Percentiles rank a stretch among this genome's conserved stretches.
Conservation (phyloP, 75 land plant genomes). For the Picea glauca region DNA sequence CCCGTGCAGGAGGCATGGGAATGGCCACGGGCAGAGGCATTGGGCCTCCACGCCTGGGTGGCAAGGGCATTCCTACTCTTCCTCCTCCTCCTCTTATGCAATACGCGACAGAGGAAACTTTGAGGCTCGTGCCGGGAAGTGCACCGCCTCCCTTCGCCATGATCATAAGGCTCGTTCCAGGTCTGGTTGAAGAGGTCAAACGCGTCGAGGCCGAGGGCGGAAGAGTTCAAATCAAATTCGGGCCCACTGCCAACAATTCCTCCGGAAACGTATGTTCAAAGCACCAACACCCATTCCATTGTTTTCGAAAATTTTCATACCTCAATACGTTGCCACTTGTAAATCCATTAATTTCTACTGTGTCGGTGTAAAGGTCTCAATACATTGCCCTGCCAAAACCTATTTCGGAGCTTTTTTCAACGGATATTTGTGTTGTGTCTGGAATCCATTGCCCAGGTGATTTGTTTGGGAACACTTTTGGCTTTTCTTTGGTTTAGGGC, state of each 20-base stretch:
- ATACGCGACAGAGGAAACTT: conserved; percentile 48
- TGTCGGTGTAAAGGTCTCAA: too few species aligned
- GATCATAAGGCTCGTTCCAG: conserved; percentile 78
- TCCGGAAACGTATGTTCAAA: conserved; percentile 60
- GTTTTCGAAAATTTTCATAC: too few species aligned
- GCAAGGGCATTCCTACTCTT: background rate
- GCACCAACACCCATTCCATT: background rate
- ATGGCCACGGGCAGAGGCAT: background rate
- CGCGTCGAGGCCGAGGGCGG: conserved; percentile 68
- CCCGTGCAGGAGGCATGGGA: background rate
- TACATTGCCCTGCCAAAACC: background rate
- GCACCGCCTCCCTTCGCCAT: conserved; percentile 54
- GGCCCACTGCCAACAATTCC: conserved; percentile 26
- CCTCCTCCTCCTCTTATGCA: background rate
- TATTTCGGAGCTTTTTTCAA: background rate
- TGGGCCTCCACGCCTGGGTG: too few species aligned
- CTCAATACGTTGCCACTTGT: too few species aligned
- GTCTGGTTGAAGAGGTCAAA: conserved; percentile 79
- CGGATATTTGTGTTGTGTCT: background rate
- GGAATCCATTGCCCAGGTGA: background rate
- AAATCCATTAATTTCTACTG: too few species aligned
- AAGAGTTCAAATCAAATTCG: conserved; percentile 66
- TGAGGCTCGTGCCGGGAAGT: conserved; percentile 40
- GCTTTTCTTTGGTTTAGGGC: too few species aligned
- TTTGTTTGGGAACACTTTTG: too few species aligned